These are phyloP conservation scores for Domatiomyces catenatus DNA, from an alignment of 2,329 filamentous ascomycete genomes.

Conservation along the genomic window DNA sequence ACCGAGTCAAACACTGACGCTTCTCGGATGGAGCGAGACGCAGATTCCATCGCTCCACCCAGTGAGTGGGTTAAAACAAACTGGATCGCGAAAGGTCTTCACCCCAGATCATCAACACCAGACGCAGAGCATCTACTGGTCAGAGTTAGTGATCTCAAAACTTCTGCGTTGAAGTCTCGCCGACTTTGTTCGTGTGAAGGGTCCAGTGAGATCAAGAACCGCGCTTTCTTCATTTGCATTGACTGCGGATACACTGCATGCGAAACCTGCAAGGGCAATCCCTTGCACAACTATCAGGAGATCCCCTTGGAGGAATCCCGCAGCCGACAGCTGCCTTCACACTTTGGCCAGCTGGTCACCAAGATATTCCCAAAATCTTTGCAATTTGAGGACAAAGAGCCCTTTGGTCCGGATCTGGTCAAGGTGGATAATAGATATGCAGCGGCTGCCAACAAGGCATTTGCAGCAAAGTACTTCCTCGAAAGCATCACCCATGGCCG, in stretches of 20 bases:
- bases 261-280: conserved; percentile 6
- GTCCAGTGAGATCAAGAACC: conserved; percentile 23
- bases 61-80: not conserved
- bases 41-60: not conserved
- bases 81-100: not conserved
- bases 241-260: conserved; percentile 11
- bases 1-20: not conserved
- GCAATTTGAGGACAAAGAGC: not conserved
- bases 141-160: not conserved
- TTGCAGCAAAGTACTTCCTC: conserved; percentile 22
- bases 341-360: not conserved
- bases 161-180: conserved; percentile 8
- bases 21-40: not conserved
- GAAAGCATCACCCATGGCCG: not conserved
- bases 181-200: conserved; percentile 46
- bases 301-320: not conserved
- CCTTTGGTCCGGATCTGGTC: not conserved
- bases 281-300: conserved; percentile 19
- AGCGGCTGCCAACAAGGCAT: conserved; percentile 22
- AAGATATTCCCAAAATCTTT: not conserved
- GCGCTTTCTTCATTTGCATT: conserved; percentile 7
- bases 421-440: conserved; percentile 18
- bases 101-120: not conserved
- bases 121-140: not conserved
- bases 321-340: not conserved